A percentile compares a stretch with the other conserved stretches of the same genome.
Evolutionary conservation across 139 green algal genomes (phyloP).

Genomic region (Yamagishiella unicocca): DNA sequence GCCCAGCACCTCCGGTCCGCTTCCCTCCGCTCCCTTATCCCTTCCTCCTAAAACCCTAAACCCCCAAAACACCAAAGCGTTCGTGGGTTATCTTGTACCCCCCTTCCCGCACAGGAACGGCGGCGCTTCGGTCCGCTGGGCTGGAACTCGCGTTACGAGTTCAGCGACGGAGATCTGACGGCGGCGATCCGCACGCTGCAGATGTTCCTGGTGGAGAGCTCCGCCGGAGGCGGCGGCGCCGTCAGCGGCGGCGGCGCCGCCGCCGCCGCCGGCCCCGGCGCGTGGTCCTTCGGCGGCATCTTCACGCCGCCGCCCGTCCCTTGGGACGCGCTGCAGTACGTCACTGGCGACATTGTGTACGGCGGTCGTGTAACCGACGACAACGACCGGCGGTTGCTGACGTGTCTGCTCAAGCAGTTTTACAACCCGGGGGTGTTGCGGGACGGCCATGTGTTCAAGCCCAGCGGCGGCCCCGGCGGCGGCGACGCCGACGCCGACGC

Average conservation of each 20-base stretch:
- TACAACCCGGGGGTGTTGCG: constrained; percentile 37
- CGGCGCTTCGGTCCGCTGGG: constrained; percentile 86
- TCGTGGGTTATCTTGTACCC: background rate
- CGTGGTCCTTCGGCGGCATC: background rate
- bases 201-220: constrained; percentile 49
- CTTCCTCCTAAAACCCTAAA: too few species aligned
- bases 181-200: constrained; percentile 76
- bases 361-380: constrained; percentile 89
- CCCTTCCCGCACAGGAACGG: constrained; percentile 50
- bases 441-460: constrained; percentile 15
- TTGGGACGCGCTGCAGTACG: constrained; percentile 82
- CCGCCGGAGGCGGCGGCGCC: background rate
- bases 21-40: too few species aligned
- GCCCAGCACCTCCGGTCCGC: too few species aligned
- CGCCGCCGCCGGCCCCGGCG: background rate
- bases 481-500: background rate
- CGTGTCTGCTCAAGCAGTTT: constrained; percentile 76
- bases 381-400: constrained; percentile 82
- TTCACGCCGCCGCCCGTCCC: constrained; percentile 46
- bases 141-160: constrained; percentile 92
- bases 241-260: background rate
- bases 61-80: too few species aligned
- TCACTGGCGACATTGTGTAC: constrained; percentile 89
- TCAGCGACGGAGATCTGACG: constrained; percentile 81
- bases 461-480: background rate